phyloP scores from a whole-genome alignment of 495 filamentous ascomycete genomes.

The Xylaria acuta region DNA sequence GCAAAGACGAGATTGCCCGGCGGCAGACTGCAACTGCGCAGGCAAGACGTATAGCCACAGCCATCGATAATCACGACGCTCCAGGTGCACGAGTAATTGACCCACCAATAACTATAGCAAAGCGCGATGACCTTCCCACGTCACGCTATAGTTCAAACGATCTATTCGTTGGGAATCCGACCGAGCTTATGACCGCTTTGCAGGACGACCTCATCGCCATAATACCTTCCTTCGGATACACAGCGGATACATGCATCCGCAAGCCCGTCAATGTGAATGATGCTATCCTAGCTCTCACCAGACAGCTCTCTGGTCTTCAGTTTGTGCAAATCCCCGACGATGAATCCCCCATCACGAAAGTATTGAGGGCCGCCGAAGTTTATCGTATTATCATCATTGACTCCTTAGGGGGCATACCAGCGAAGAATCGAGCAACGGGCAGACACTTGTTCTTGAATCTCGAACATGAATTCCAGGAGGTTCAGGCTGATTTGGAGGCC shows the following conservation, averaged over 20 bases:
- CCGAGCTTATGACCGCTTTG: constrained; percentile 71
- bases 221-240: constrained; percentile 72
- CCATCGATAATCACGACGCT: constrained; percentile 70
- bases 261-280: constrained; percentile 67
- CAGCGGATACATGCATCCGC: constrained; percentile 61
- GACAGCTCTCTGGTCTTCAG: constrained; percentile 71
- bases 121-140: constrained; percentile 13
- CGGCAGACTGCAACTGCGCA: constrained; percentile 60
- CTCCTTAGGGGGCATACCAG: constrained; percentile 84
- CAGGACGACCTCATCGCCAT: constrained; percentile 80
- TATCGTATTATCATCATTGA: constrained; percentile 92
- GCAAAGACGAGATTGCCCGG: constrained; percentile 36
- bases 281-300: constrained; percentile 71
- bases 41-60: constrained; percentile 73
- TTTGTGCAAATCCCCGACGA: constrained; percentile 47
- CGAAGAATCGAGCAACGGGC: constrained; percentile 65
- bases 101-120: constrained; percentile 57
- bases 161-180: constrained; percentile 51
- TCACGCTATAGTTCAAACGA: constrained; percentile 39
- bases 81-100: constrained; percentile 73
- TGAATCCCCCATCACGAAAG: constrained; percentile 52
- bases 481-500: constrained; percentile 63
- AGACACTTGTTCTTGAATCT: constrained; percentile 94
- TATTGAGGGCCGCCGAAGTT: constrained; percentile 62
- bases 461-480: constrained; percentile 81